Base-by-base conservation (phyloP, 495 filamentous ascomycete genomes). In the Talaromyces liani region DNA sequence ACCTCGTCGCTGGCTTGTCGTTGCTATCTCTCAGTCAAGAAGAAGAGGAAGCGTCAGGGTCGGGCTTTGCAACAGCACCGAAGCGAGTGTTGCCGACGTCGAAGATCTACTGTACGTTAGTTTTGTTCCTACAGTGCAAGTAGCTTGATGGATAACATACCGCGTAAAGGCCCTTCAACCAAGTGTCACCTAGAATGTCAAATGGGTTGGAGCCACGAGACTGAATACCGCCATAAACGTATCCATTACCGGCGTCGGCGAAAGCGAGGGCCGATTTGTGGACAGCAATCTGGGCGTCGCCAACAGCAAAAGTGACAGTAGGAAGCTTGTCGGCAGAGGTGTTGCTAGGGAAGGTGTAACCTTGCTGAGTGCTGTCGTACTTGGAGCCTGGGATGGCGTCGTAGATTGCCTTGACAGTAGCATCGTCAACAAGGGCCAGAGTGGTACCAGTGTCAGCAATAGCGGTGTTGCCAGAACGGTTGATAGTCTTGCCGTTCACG, bases 381-480 rank as follows among this genome's bases (percentile, higher is more conserved):
- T 70, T 75, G 7, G 87, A 81, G 4, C 88, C 87, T n/a, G 83
- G 83, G 64, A 93, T 90, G 41, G 84, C 77, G 59, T 79, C 75
- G 71, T 93, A 93, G 67, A 93, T 81, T 10, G 82, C 85, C 65
- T 88, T 74, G 72, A 85, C 88, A 18, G 83, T 80, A 3, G 68
- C 69, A 71, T 93, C 90, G 57, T 86, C 81, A 33, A 93, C 76
- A 54, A 93, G 82, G 2, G 85, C 84, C 57, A 93, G 81, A 1
- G 88, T 89, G 39, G 89, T 91, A 63, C 88, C 90, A 3, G 90
- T 93, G 72, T 93, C 90, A 55, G 87, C 88, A 63, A 93, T 91
- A 60, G 90, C 88, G n/a, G 77, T 88, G 75, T 91, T 93, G 27
- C 80, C 81, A n/a, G 78, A 69, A 9, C 82, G 79, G 4, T 70